Evolutionary conservation across 1,139 yeast species (phyloP).

Genomic region (Zygoascus sp.): DNA sequence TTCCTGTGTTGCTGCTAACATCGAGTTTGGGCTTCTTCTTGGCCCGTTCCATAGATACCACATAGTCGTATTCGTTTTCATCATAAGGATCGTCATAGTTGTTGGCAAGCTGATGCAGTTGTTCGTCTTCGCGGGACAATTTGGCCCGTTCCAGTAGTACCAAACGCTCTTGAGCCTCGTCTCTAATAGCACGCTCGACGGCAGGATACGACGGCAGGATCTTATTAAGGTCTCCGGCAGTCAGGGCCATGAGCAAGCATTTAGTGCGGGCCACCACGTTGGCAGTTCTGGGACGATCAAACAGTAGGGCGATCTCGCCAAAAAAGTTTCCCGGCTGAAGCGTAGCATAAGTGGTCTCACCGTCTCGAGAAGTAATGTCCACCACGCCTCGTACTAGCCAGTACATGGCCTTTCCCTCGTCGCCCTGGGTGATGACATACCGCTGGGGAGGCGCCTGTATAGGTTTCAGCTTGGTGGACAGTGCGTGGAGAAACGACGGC

Average conservation of each 20-base stretch:
- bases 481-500: constrained; percentile 52
- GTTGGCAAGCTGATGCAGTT: constrained; percentile 11
- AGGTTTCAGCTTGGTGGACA: constrained; percentile 54
- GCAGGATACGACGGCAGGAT: constrained; percentile 59
- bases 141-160: constrained; percentile 53
- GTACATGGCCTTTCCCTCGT: constrained; percentile 72
- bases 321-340: constrained; percentile 64
- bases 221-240: constrained; percentile 55
- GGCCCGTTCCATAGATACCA: constrained; percentile 8
- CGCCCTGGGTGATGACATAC: constrained; percentile 64
- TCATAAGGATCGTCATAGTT: constrained; percentile 26
- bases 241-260: constrained; percentile 62
- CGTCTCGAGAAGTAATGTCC: constrained; percentile 68
- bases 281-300: constrained; percentile 72
- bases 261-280: constrained; percentile 69
- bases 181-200: constrained; percentile 64
- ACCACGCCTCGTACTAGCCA: constrained; percentile 76
- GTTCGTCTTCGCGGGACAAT: constrained; percentile 41
- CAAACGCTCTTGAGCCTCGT: constrained; percentile 72
- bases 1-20: too few relatives aligned
- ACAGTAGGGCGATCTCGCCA: constrained; percentile 74
- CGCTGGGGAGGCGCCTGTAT: constrained; percentile 64
- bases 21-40: constrained; percentile 7
- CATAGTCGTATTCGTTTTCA: constrained; percentile 19
- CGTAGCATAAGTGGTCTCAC: constrained; percentile 69